Evolutionary conservation across 2,329 filamentous ascomycete species (phyloP).

Genomic region (Colletotrichum euphorbiae): DNA sequence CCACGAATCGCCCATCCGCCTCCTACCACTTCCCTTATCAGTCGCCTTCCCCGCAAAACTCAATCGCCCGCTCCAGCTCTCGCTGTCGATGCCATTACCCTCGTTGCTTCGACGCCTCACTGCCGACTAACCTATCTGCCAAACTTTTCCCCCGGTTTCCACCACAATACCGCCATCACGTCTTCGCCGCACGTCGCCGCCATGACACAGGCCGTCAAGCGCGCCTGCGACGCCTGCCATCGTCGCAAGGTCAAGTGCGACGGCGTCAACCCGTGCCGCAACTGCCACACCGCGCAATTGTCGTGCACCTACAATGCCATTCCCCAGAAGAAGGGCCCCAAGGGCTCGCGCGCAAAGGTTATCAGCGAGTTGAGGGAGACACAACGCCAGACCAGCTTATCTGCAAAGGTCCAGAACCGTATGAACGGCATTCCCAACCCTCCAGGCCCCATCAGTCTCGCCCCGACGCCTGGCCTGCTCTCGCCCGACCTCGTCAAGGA

Average conservation of each 20-base stretch:
- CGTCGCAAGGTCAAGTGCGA: slow-evolving; percentile 81
- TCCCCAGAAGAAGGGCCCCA: slow-evolving; percentile 81
- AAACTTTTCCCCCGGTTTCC: background rate
- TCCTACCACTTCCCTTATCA: slow-evolving; percentile 25
- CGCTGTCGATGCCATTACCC: slow-evolving; percentile 31
- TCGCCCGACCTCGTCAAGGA: slow-evolving; percentile 73
- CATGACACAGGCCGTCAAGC: slow-evolving; percentile 66
- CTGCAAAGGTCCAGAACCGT: slow-evolving; percentile 70
- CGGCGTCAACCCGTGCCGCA: slow-evolving; percentile 76
- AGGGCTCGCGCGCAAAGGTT: slow-evolving; percentile 79
- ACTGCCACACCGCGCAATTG: slow-evolving; percentile 75
- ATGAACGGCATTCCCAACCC: slow-evolving; percentile 66
- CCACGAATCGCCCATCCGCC: slow-evolving; percentile 21
- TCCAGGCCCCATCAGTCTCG: slow-evolving; percentile 58
- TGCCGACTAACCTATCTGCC: slow-evolving; percentile 2
- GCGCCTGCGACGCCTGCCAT: slow-evolving; percentile 80
- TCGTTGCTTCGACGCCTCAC: slow-evolving; percentile 8
- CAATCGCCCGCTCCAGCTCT: slow-evolving; percentile 26
- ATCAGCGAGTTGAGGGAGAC: slow-evolving; percentile 79
- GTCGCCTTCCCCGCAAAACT: slow-evolving; percentile 39
- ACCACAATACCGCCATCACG: slow-evolving; percentile 16
- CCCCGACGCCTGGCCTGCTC: slow-evolving; percentile 70
- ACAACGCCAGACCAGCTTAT: slow-evolving; percentile 74
- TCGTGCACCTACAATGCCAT: slow-evolving; percentile 80
- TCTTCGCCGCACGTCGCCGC: slow-evolving; percentile 32